Conservation (phyloP, 768 basidiomycete genomes). For the Hygrocybe coccinea region DNA sequence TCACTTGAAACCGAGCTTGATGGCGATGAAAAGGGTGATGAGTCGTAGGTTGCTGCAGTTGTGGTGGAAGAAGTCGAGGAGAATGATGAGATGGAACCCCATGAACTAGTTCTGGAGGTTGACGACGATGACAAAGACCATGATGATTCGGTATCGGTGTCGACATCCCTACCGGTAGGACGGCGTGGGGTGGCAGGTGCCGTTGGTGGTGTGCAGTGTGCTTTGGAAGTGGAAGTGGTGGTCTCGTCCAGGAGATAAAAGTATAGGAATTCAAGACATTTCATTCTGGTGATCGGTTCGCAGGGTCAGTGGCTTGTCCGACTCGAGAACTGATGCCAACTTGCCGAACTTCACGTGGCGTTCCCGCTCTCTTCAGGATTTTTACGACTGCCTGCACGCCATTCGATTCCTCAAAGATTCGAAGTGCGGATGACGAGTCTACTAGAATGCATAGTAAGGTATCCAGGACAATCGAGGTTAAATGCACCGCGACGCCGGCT, state of each 20-base stretch:
- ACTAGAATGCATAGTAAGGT: slow-evolving; percentile 86
- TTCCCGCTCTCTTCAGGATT: slow-evolving; percentile 78
- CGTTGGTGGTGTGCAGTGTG: slow-evolving; percentile 5
- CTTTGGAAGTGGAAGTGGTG: slow-evolving; percentile 9
- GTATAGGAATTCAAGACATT: slow-evolving; percentile 91
- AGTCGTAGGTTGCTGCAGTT: slow-evolving; percentile 10
- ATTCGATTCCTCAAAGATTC: slow-evolving; percentile 69
- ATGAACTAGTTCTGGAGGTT: slow-evolving; percentile 40
- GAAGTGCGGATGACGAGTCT: slow-evolving; percentile 69
- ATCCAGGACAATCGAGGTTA: slow-evolving; percentile 77
- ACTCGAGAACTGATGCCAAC: slow-evolving; percentile 16
- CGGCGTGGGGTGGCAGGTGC: slow-evolving; percentile 14
- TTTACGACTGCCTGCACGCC: slow-evolving; percentile 84
- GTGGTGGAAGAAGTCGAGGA: slow-evolving; percentile 40
- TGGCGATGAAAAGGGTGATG: slow-evolving; percentile 35
- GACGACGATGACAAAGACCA: slow-evolving; percentile 23
- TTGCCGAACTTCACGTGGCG: slow-evolving; percentile 84
- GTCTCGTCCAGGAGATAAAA: slow-evolving; percentile 73
- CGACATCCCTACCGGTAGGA: neutral
- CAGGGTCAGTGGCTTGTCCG: neutral
- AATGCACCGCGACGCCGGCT: slow-evolving; percentile 30
- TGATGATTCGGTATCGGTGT: slow-evolving; percentile 16
- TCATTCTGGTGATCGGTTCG: slow-evolving; percentile 60
- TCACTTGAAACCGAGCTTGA: slow-evolving; percentile 9
- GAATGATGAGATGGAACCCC: slow-evolving; percentile 38